phyloP scores from a whole-genome alignment of 2,329 filamentous ascomycete genomes.

The Dactylellina cionopaga region DNA sequence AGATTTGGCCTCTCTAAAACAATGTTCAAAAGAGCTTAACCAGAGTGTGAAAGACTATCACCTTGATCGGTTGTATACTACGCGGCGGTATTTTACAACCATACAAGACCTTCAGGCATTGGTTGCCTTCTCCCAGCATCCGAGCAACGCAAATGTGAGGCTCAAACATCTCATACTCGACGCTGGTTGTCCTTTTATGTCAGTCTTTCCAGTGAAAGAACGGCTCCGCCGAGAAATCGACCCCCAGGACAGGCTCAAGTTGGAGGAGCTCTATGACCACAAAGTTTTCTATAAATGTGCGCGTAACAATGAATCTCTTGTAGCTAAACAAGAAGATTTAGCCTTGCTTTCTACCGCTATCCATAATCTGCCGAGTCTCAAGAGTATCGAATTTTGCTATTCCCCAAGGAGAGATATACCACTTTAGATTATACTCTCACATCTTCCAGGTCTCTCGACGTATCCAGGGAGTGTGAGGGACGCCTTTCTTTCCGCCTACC shows the following conservation, averaged over 20 bases:
- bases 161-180: conserved; percentile 44
- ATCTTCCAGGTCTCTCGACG: background rate
- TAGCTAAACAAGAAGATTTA: conserved; percentile 47
- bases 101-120: conserved; percentile 39
- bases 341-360: conserved; percentile 34
- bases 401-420: background rate
- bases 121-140: conserved; percentile 27
- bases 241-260: conserved; percentile 5
- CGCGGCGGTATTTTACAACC: conserved; percentile 40
- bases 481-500: background rate
- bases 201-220: background rate
- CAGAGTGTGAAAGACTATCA: conserved; percentile 13
- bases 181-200: conserved; percentile 35
- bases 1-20: conserved; percentile 27
- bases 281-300: conserved; percentile 27
- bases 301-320: conserved; percentile 15
- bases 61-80: conserved; percentile 18
- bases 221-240: too few relatives aligned
- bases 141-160: conserved; percentile 27
- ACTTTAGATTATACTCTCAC: background rate
- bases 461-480: background rate
- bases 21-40: conserved; percentile 22
- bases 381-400: conserved; percentile 32
- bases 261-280: conserved; percentile 4
- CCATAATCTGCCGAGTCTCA: conserved; percentile 42